Evolutionary conservation across 495 filamentous ascomycete species (phyloP), one percentile per base, ranked within the genome.

Genomic region (Friedmanniomyces endolithicus): DNA sequence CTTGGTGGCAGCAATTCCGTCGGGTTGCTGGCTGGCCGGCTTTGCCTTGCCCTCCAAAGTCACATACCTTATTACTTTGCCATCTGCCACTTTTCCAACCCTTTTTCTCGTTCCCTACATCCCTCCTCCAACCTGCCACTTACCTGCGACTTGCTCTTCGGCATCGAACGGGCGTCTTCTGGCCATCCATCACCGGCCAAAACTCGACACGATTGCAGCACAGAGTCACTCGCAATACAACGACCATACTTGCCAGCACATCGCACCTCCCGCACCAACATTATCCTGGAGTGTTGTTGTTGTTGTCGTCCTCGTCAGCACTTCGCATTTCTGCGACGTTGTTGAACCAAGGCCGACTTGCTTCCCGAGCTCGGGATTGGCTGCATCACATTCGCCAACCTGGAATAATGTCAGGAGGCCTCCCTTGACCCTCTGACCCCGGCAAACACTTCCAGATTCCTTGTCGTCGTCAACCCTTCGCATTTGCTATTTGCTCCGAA

Each of bases 291-390:
- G 27, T 50, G 34, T 43, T 50, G 53, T 43, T 23, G 45, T 44
- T 50, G 34, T 43, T 50, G 53, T 43, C 35, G 45, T 44, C 53
- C 45, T 22, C 44, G 53, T 22, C 17, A 3, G 16, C 14, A 1
- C 34, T 35, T 22, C 46, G 29, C 29, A 49, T 24, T 37, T 39
- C 27, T 55, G 52, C 52, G 41, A 55, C 53, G 46, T 39, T 50
- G 17, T 24, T 7, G 43, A 31, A 24, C 20, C n/a, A 46, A 16
- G 37, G 2, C 39, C 12, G 25, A 27, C 14, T n/a, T 29, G 39
- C 16, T 17, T 6, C n/a, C 23, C 52, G 40, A 19, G 45, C 53
- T 50, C 24, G 43, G 53, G 53, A 56, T 56, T 56, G 53, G 53
- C 46, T 33, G 35, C 16, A 46, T 25, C 11, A 24, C 34, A n/a